These are phyloP conservation scores for Paraconiothyrium sp. DNA, from an alignment of 2,329 filamentous ascomycete species.

Conservation along the genomic window DNA sequence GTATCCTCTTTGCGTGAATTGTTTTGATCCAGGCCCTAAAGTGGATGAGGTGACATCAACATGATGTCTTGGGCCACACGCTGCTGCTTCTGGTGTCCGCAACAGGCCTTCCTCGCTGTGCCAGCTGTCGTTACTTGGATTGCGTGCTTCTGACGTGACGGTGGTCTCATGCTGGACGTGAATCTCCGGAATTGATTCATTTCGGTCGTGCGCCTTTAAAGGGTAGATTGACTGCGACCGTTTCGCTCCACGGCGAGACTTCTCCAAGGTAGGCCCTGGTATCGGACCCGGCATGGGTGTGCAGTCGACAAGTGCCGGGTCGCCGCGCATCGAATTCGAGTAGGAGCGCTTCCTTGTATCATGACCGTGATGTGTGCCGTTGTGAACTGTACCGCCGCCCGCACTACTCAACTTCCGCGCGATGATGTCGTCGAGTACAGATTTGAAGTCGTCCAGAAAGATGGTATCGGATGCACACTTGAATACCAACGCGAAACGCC, in stretches of 20 bases:
- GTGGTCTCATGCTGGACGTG: slow-evolving; percentile 36
- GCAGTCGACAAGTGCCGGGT: slow-evolving; percentile 31
- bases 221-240: slow-evolving; percentile 23
- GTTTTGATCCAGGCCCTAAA: not conserved
- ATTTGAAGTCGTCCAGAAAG: slow-evolving; percentile 50
- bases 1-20: not conserved
- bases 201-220: slow-evolving; percentile 22
- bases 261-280: slow-evolving; percentile 18
- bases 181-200: slow-evolving; percentile 30
- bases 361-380: slow-evolving; percentile 21
- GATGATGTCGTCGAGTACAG: slow-evolving; percentile 45
- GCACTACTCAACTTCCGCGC: slow-evolving; percentile 35
- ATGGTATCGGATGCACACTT: slow-evolving; percentile 49
- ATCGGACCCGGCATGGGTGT: slow-evolving; percentile 13
- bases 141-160: slow-evolving; percentile 29
- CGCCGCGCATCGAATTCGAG: slow-evolving; percentile 24
- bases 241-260: slow-evolving; percentile 20
- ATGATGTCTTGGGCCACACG: slow-evolving; percentile 23
- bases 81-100: slow-evolving; percentile 28
- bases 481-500: slow-evolving; percentile 48
- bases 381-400: slow-evolving; percentile 26
- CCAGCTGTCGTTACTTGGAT: slow-evolving; percentile 32
- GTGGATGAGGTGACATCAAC: not conserved
- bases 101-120: slow-evolving; percentile 30
- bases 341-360: slow-evolving; percentile 25